Evolutionary conservation across 208 protist species (phyloP), one percentile per base, ranked within the genome.

Genomic region (Crithidia thermophila): DNA sequence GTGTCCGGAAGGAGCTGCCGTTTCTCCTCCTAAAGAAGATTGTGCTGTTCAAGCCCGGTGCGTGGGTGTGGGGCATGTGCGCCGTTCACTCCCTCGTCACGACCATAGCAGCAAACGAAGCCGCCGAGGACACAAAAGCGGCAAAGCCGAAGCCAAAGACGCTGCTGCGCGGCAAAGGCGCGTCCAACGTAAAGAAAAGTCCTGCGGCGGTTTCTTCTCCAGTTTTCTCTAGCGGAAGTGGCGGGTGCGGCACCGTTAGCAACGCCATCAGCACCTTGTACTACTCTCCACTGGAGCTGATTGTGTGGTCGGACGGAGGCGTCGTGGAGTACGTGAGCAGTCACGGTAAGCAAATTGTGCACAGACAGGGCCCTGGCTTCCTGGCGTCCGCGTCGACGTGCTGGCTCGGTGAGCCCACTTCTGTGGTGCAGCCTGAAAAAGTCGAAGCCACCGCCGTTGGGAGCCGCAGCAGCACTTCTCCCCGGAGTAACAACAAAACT

Each of bases 11-110:
- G 6, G 53, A 42, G 18, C n/a, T 73, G 14, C 62, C 68, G 8
- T 50, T 78, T 4, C 39, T 78, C 7, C 60, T 87, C 33, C 59
- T 87, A 0, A 87, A 87, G 45, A 84, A 84, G 67, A 43, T 87
- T 14, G 1, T 59, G 2, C 47, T 82, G 31, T 87, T 85, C 37
- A 20, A 34, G 13, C 68, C 68, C 0, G 51, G 58, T 10, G 43
- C 43, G 28, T 82, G 76, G 75, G 76, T 85, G 46, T 65, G 74
- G 59, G 16, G 30, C 31, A 37, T 67, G 43, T 75, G 68, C 40
- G 67, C 66, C 13, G 33, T 61, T 21, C 20, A 42, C 21, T 57
- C 63, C 2, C 62, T 63, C 3, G 37, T 63, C 28, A 76, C 57
- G 25, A 20, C 42, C n/a, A 11, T 43, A 16, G 16, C 23, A 18